A percentile compares a stretch with the other conserved stretches of the same genome.
Evolutionary conservation across 169 alveolate genomes (phyloP).

Genomic region (Plasmodium vivax): DNA sequence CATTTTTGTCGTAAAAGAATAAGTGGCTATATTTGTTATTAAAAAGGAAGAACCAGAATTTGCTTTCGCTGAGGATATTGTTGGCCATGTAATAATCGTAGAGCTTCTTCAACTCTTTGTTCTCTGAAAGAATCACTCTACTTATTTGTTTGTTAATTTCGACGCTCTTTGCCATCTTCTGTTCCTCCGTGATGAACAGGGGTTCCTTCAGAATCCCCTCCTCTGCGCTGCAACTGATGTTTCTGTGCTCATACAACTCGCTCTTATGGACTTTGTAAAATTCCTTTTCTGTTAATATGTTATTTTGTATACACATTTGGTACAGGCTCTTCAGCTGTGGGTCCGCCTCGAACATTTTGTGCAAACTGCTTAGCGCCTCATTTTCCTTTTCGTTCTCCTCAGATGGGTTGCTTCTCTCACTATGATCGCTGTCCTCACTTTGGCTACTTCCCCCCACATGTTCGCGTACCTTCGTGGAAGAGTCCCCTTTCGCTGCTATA

Average conservation of each 20-base stretch:
- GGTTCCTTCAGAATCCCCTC: slow-evolving; percentile 46
- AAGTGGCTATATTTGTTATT: slow-evolving; percentile 68
- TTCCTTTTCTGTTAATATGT: slow-evolving; percentile 46
- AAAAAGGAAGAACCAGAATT: slow-evolving; percentile 64
- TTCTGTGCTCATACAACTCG: slow-evolving; percentile 29
- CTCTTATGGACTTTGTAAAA: slow-evolving; percentile 55
- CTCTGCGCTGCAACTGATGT: slow-evolving; percentile 5
- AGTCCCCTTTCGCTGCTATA: neutral
- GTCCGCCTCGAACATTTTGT: slow-evolving; percentile 26
- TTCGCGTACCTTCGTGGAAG: neutral
- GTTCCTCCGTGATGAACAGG: slow-evolving; percentile 58
- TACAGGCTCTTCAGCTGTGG: slow-evolving; percentile 23
- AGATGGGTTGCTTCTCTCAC: neutral
- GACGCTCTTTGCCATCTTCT: slow-evolving; percentile 29
- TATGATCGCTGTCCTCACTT: neutral
- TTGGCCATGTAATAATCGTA: slow-evolving; percentile 63
- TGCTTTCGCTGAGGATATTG: slow-evolving; percentile 45
- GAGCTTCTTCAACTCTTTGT: slow-evolving; percentile 50
- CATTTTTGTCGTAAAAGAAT: slow-evolving; percentile 66
- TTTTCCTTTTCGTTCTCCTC: neutral
- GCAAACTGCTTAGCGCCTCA: neutral
- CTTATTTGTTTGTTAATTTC: slow-evolving; percentile 63
- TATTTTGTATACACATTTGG: slow-evolving; percentile 48
- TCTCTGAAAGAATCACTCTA: slow-evolving; percentile 36
- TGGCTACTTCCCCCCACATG: neutral